A percentile compares a stretch with the other conserved stretches of the same genome.
These are phyloP conservation scores for Rhynchospora tenuis DNA, from an alignment of 176 grass and related monocot genomes.

Conservation along the genomic window DNA sequence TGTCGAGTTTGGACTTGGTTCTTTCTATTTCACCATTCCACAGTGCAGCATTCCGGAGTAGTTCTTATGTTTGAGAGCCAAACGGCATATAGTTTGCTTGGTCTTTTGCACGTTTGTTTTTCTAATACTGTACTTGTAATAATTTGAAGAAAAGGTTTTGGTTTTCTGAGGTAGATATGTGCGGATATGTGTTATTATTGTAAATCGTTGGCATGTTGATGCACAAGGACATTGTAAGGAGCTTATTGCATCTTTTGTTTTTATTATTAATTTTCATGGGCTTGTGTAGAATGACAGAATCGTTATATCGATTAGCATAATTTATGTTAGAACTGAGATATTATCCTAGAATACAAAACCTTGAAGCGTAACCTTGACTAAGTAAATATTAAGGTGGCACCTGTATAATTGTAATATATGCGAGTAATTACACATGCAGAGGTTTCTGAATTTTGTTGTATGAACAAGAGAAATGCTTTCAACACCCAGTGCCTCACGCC, in stretches of 20 bases:
- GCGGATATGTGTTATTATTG: background rate
- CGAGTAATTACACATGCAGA: no score
- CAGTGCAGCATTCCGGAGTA: slow-evolving; percentile 27
- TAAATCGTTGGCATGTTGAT: background rate
- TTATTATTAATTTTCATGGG: background rate
- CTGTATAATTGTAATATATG: no score
- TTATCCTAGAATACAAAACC: background rate
- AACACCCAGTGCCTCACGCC: no score
- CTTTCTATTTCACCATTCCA: slow-evolving; percentile 52
- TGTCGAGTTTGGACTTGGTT: slow-evolving; percentile 36
- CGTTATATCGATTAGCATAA: background rate
- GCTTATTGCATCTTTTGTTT: background rate
- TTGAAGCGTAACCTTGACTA: no score
- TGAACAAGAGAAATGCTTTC: no score
- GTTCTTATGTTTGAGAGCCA: background rate
- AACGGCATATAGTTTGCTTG: background rate
- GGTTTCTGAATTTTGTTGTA: no score
- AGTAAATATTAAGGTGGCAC: no score
- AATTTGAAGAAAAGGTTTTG: background rate
- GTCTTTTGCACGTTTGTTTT: background rate
- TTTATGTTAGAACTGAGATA: background rate
- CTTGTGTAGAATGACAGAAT: background rate
- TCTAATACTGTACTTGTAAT: background rate
- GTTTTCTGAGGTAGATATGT: slow-evolving; percentile 9
- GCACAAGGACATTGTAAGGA: slow-evolving; percentile 5